Evolutionary conservation across 352 stramenopile genomes (phyloP), one percentile per base, ranked within the genome.

Genomic region (Elongisporangium senticosum): DNA sequence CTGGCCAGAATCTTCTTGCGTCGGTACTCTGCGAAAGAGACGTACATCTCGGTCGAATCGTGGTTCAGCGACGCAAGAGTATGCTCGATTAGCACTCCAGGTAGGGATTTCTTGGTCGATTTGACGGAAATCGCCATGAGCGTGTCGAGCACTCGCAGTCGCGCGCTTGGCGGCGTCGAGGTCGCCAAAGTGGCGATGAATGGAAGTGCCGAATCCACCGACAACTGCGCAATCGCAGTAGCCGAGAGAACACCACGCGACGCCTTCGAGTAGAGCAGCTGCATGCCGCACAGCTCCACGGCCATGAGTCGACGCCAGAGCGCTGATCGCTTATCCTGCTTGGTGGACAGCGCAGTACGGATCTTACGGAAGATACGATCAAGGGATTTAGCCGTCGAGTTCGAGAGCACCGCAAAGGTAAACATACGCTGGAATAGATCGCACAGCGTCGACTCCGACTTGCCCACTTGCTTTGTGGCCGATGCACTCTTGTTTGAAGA

Each of bases 321-420:
- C 13, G 22, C 4, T 26, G 33, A 24, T n/a, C 33, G 22, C 17
- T n/a, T 19, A 1, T 17, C 10, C 13, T 28, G 62, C 14, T 19
- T 21, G 22, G 10, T 20, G 4, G 26, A 49, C 4, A 49, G 22
- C 13, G n/a, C 23, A 20, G 40, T 33, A 19, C 61, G 66, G 11
- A 84, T 53, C 50, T 84, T 84, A 21, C 56, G 62, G 39, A 84
- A 66, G 58, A 82, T 74, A 0, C 72, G 69, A 2, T 47, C 53
- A 11, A 80, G 21, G 5, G 68, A 50, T n/a, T 17, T 56, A n/a
- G 49, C 47, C 20, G 40, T 22, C 7, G 26, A 55, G 10, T 15
- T 20, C 0, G 51, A 60, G 2, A 68, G 54, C 7, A 83, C 55
- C 48, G 74, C 62, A 39, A 74, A 62, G 26, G 62, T 72, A 53